Base-by-base conservation (phyloP, 1,139 yeast species). In the Lodderomyces pseudojiufengensis region DNA sequence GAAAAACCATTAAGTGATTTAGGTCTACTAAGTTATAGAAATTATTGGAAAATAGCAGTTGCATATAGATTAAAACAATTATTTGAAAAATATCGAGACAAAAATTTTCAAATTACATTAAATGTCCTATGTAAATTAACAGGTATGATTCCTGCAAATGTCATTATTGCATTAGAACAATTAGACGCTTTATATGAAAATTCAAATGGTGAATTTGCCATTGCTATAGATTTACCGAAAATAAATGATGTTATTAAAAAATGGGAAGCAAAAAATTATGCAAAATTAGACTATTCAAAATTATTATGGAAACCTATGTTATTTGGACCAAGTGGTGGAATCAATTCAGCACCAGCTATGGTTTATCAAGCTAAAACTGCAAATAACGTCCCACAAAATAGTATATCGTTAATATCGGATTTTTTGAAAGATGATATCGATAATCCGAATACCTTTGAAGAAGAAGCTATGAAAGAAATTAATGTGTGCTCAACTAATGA, bases 1-100 rank as follows among this genome's bases (percentile, higher is more conserved):
- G 98, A 92, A 50, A 90, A 90, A 52, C 97, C 98, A 0, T 66
- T 92, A 37, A 82, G 95, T 49, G 94, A 84, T 47, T 64, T 90
- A 38, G 98, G 98, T 0, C 63, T 88, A 33, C 61, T 85, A 23
- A 84, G 96, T 45, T 92, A 92, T 57, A 67, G 95, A 45, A 84
- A 81, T 49, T 92, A 84, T 56, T 92, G 98, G 97, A 80, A 76
- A 47, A 61, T 79, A 2, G 66, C 82, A 5, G 64, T 86, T 13
- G 83, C 88, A 15, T 65, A 49, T 27, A 55, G 57, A 33, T 49
- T 67, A 29, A 49, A 48, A 29, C 59, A 58, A 8, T 47, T 80
- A 8, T 51, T 60, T 33, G 44, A 47, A 1, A 54, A 49, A 30
- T 57, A 56, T 7, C 12, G n/a, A 5, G 29, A 23, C 6, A 32